Evolutionary conservation across 106 monocot genomes (phyloP).

Genomic region (Narthecium ossifragum): DNA sequence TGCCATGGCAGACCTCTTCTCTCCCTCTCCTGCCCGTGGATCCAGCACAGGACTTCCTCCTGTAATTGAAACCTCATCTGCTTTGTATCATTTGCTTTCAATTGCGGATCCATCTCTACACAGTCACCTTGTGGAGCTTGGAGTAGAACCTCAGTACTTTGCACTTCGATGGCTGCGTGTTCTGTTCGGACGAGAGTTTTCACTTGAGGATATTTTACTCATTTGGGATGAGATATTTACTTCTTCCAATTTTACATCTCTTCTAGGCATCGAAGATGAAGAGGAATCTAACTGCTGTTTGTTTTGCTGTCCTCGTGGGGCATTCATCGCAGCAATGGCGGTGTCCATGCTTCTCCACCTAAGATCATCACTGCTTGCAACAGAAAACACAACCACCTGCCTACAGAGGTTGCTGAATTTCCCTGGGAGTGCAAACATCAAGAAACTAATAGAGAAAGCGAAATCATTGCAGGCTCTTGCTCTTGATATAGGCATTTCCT

Average conservation of each 20-base stretch:
- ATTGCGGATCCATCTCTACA: constrained; percentile 60
- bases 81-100: constrained; percentile 65
- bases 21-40: constrained; percentile 22
- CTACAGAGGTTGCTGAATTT: constrained; percentile 75
- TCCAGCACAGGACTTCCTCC: constrained; percentile 47
- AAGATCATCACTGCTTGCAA: constrained; percentile 55
- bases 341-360: constrained; percentile 73
- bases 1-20: constrained; percentile 73
- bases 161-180: constrained; percentile 77
- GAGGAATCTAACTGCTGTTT: constrained; percentile 35
- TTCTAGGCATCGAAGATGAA: constrained; percentile 14
- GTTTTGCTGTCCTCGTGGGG: constrained; percentile 50
- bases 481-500: constrained; percentile 28
- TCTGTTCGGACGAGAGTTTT: constrained; percentile 77
- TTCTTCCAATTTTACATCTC: constrained; percentile 29
- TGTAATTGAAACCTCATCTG: constrained; percentile 67
- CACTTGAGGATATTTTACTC: constrained; percentile 48
- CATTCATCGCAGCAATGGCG: constrained; percentile 53
- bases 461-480: constrained; percentile 56
- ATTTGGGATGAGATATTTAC: constrained; percentile 87
- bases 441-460: constrained; percentile 64
- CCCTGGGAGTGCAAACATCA: constrained; percentile 51
- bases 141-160: constrained; percentile 86
- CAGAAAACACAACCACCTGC: constrained; percentile 62
- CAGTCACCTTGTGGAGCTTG: constrained; percentile 59